These are phyloP conservation scores for Daedalea quercina DNA, from an alignment of 768 basidiomycete genomes.

Conservation along the genomic window DNA sequence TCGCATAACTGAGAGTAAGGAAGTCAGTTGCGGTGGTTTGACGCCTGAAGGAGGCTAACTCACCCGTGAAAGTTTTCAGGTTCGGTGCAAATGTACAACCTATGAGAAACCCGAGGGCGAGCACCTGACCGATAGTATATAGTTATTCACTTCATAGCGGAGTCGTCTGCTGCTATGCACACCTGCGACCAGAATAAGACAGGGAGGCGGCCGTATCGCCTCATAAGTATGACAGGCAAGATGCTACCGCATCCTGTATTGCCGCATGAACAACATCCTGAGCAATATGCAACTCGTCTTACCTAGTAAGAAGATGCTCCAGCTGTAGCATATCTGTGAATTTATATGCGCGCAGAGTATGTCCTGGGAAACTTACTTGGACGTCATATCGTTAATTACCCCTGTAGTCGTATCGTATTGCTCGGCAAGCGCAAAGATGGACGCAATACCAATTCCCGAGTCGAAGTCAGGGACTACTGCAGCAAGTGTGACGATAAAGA, in stretches of 20 bases:
- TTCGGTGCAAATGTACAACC: slow-evolving; percentile 54
- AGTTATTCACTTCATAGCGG: neutral
- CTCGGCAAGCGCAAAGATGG: slow-evolving; percentile 51
- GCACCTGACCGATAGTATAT: slow-evolving; percentile 27
- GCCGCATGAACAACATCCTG: neutral
- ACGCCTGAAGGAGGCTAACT: slow-evolving; percentile 1
- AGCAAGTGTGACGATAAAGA: slow-evolving; percentile 56
- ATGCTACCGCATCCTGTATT: slow-evolving; percentile 49
- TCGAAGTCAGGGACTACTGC: slow-evolving; percentile 64
- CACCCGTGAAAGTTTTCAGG: slow-evolving; percentile 51
- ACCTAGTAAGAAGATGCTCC: slow-evolving; percentile 63
- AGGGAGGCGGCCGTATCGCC: slow-evolving; percentile 57
- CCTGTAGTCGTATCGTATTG: slow-evolving; percentile 48
- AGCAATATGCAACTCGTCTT: neutral
- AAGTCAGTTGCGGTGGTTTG: neutral
- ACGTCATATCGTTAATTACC: slow-evolving; percentile 57
- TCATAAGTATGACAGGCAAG: slow-evolving; percentile 58
- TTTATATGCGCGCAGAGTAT: neutral
- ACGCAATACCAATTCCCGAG: slow-evolving; percentile 62
- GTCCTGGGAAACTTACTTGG: slow-evolving; percentile 29
- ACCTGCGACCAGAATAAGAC: slow-evolving; percentile 71
- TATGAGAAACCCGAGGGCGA: slow-evolving; percentile 52
- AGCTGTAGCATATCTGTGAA: slow-evolving; percentile 28
- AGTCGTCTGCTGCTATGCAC: slow-evolving; percentile 5
- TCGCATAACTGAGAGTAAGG: slow-evolving; percentile 41